Percentiles rank a stretch among this genome's conserved stretches.
phyloP scores from a whole-genome alignment of 495 filamentous ascomycete genomes.

The Penicillium coprophilum region DNA sequence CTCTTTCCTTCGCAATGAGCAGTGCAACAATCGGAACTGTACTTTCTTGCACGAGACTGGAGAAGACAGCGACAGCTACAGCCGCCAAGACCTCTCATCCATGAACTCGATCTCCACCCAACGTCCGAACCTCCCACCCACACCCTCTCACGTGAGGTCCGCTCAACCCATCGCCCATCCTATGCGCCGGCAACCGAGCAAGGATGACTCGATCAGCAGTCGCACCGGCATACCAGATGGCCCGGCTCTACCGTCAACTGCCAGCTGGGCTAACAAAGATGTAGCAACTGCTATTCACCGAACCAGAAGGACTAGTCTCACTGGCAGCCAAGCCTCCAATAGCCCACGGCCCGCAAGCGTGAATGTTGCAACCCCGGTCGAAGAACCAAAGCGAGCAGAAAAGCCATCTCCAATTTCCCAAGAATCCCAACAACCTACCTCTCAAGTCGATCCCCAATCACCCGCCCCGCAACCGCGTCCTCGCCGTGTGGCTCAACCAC shows the following conservation, averaged over 20 bases:
- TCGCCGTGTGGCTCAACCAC: slow-evolving; percentile 19
- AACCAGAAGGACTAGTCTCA: slow-evolving; percentile 71
- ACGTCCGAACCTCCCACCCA: slow-evolving; percentile 44
- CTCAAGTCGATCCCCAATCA: slow-evolving; percentile 27
- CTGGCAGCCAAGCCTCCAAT: slow-evolving; percentile 73
- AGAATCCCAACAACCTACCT: slow-evolving; percentile 26
- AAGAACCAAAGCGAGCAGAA: slow-evolving; percentile 41
- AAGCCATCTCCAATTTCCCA: slow-evolving; percentile 33
- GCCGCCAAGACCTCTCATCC: slow-evolving; percentile 91
- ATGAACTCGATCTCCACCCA: slow-evolving; percentile 87
- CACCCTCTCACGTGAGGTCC: slow-evolving; percentile 30
- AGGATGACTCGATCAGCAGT: slow-evolving; percentile 66
- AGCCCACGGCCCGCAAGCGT: slow-evolving; percentile 73
- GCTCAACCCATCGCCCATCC: slow-evolving; percentile 60
- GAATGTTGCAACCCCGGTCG: slow-evolving; percentile 49
- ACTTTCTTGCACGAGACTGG: slow-evolving; percentile 98
- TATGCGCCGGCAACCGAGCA: slow-evolving; percentile 72
- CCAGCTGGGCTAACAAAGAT: slow-evolving; percentile 87
- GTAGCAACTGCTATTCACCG: slow-evolving; percentile 54
- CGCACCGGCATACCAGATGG: slow-evolving; percentile 61
- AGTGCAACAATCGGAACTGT: slow-evolving; percentile 89
- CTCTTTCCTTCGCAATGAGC: slow-evolving; percentile 89
- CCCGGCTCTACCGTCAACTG: slow-evolving; percentile 85
- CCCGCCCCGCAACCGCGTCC: slow-evolving; percentile 22
- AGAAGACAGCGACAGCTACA: slow-evolving; percentile 95